Base-by-base conservation (phyloP, 768 basidiomycete species). In the Naematelia encephala region DNA sequence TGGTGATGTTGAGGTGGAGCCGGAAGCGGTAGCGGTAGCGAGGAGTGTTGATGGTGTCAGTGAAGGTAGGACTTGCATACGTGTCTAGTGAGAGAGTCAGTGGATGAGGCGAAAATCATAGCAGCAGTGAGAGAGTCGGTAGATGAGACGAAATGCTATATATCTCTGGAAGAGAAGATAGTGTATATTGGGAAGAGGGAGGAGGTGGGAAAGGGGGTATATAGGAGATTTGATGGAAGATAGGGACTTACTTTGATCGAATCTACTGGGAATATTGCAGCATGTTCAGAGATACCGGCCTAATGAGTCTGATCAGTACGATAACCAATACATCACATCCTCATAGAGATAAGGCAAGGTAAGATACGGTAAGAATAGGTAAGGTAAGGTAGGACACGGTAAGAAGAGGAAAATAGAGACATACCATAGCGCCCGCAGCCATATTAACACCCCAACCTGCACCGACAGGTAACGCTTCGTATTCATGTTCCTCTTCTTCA, bases 271-370 rank as follows among this genome's bases (percentile, higher is more conserved):
- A 90, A 99, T 88, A 99, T 98, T 75, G 96, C 91, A 27, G 92
- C 89, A 80, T 99, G 96, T 78, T 99, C 96, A 54, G 93, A 92
- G 68, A 99, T 98, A 61, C 96, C 96, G 69, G 96, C 96, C 92
- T 94, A 75, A 23, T 29, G 55, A 47, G 25, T 8, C n/a, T n/a
- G n/a, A n/a, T n/a, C n/a, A n/a, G n/a, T n/a, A 49, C 26, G 45
- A 58, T 48, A 63, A 28, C 50, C 64, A 22, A 44, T 23, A 51
- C 46, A 57, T n/a, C n/a, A 28, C 27, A 46, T 34, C 46, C 19
- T 27, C 47, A 16, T 39, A 39, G 8, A 39, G 16, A 39, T 8
- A 16, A 39, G 16, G 34, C 8, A 39, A 8, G 16, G 16, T 8
- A 39, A 39, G 34, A 39, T 39, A 16, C 34, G 34, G 34, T 39